Evolutionary conservation across 2,329 filamentous ascomycete genomes (phyloP), one percentile per base, ranked within the genome.

Genomic region (Cladorrhinum sp.): DNA sequence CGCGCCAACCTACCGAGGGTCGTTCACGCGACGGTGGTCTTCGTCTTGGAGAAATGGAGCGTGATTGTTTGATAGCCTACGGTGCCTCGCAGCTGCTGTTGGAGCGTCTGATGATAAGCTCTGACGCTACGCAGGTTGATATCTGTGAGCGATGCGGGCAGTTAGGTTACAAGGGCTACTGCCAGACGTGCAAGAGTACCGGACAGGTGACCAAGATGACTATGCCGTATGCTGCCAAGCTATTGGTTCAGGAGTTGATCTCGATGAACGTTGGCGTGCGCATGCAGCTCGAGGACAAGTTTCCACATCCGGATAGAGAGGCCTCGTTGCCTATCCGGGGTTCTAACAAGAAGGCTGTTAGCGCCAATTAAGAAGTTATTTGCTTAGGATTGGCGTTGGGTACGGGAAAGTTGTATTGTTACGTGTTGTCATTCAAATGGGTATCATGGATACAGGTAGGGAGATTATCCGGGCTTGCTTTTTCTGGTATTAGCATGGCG

Each of bases 251-350:
- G 79, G 95, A 99, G 78, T 77, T 99, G 70, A 88, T 96, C 71
- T 96, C 92, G 74, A 99, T 99, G 95, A 99, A 99, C 74, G 92
- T 99, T n/a, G 90, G 93, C 64, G 93, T 96, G 62, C 83, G 90
- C 60, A 79, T 99, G 76, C 91, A 93, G 79, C 77, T 99, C 66
- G 92, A 92, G 70, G 95, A 99, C 72, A 92, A 98, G 77, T 99
- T 99, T 74, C 92, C 92, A 16, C 83, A 86, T 68, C 83, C 83
- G 23, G 32, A 36, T 2, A 55, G 36, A 36, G 24, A 56, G 53
- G 6, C 16, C n/a, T 3, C 16, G n/a, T 20, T 45, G 41, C 41
- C 41, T 4, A 45, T 18, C 8, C 16, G 41, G 41, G 10, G 10
- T n/a, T n/a, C n/a, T n/a, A n/a, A n/a, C 36, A 45, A 45, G 41